Percentiles rank a stretch among this genome's conserved stretches.
These are phyloP conservation scores for Harringtonia lauricola DNA, from an alignment of 2,329 filamentous ascomycete species.

Conservation along the genomic window DNA sequence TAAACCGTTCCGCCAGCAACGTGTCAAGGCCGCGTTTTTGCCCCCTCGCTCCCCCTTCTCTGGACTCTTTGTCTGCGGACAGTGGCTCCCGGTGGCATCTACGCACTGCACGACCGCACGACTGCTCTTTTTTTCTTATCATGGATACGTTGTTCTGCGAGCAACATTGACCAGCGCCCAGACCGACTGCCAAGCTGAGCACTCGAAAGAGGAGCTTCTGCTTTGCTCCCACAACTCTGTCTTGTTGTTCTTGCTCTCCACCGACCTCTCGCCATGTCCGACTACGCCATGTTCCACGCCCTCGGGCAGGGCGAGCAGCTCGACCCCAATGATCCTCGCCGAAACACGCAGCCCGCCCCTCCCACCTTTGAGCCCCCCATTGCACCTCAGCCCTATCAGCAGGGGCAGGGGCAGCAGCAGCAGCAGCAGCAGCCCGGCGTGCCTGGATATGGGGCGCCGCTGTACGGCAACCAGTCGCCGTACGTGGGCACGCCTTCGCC, in stretches of 20 bases:
- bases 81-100: neutral
- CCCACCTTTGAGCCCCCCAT: conserved; percentile 40
- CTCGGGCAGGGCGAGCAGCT: conserved; percentile 37
- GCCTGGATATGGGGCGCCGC: conserved; percentile 20
- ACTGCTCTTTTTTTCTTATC: neutral
- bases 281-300: conserved; percentile 40
- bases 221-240: too few relatives aligned
- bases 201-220: too few relatives aligned
- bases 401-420: conserved; percentile 14
- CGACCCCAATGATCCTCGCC: conserved; percentile 40
- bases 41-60: neutral
- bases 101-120: neutral
- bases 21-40: conserved; percentile 5
- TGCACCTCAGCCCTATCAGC: conserved; percentile 43
- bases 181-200: neutral
- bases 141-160: too few relatives aligned
- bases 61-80: too few relatives aligned
- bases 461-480: conserved; percentile 21
- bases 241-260: neutral
- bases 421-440: neutral
- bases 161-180: too few relatives aligned
- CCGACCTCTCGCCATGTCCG: conserved; percentile 18
- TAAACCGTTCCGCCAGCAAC: conserved; percentile 3
- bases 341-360: conserved; percentile 27
- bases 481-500: conserved; percentile 16